phyloP scores from a whole-genome alignment of 805 yeast species.

The Dipodascus albidus region DNA sequence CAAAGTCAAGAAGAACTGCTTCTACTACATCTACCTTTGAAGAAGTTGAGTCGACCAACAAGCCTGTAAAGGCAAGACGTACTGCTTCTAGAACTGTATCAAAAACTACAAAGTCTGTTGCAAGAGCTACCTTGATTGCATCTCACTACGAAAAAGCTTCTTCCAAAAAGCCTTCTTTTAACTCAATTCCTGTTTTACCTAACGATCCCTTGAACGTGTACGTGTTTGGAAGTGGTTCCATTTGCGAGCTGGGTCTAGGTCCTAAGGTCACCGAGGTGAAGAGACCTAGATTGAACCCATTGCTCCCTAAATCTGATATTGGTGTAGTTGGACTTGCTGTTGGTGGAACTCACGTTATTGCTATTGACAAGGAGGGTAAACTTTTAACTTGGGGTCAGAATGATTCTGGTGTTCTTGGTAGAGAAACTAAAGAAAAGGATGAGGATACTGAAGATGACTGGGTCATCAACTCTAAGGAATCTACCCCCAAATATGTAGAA shows the following conservation, averaged over 20 bases:
- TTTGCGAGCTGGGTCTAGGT: conserved; percentile 97
- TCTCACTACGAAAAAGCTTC: neutral
- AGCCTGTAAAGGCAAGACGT: neutral
- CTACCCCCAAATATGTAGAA: conserved; percentile 75
- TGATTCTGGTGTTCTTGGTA: conserved; percentile 83
- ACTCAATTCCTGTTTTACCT: conserved; percentile 22
- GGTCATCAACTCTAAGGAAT: conserved; percentile 77
- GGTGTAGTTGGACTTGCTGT: conserved; percentile 80
- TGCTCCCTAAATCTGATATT: conserved; percentile 45
- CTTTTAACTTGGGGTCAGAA: conserved; percentile 99
- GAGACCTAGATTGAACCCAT: conserved; percentile 87
- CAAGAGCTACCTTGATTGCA: neutral
- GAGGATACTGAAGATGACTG: conserved; percentile 50
- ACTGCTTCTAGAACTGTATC: neutral
- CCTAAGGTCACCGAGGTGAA: conserved; percentile 91
- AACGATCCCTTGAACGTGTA: conserved; percentile 56
- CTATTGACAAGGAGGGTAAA: conserved; percentile 60
- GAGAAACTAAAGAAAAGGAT: conserved; percentile 64
- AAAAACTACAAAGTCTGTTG: neutral
- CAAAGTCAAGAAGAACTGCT: neutral
- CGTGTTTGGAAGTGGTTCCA: conserved; percentile 94
- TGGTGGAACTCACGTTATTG: conserved; percentile 94
- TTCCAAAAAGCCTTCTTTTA: conserved; percentile 9
- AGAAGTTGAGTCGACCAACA: neutral
- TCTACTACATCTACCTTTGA: neutral